A percentile compares a stretch with the other conserved stretches of the same genome.
Conservation (phyloP, 2,329 filamentous ascomycete species). For the Gnomoniopsis smithogilvyi region DNA sequence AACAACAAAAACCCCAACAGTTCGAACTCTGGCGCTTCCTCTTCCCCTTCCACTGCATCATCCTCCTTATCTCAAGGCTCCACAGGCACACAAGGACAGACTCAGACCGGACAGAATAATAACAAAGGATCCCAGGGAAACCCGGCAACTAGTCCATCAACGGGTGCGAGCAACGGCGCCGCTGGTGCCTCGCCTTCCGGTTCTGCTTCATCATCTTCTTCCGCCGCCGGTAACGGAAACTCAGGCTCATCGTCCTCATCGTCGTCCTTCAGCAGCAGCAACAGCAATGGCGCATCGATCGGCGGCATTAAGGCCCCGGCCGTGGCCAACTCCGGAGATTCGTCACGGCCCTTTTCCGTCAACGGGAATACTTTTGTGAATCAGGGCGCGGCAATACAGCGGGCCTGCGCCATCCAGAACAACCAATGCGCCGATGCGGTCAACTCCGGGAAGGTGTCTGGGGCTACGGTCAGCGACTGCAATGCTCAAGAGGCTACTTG, state of each 20-base stretch:
- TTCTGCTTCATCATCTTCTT: neutral
- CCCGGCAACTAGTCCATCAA: neutral
- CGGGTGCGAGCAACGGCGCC: neutral
- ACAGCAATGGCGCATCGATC: conserved; percentile 35
- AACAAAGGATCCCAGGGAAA: neutral
- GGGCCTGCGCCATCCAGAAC: conserved; percentile 62
- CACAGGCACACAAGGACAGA: neutral
- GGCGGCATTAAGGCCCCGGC: conserved; percentile 50
- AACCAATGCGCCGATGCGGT: conserved; percentile 56
- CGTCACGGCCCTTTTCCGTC: conserved; percentile 51
- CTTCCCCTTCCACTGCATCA: conserved; percentile 7
- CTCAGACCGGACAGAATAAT: neutral
- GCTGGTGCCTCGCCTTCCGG: neutral
- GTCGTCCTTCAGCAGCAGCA: conserved; percentile 18
- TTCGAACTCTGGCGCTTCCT: neutral
- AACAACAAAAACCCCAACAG: neutral
- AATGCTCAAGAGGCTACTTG: conserved; percentile 49
- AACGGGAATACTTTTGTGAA: conserved; percentile 57
- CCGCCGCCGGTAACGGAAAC: conserved; percentile 4
- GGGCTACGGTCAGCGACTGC: conserved; percentile 48
- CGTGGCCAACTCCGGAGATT: conserved; percentile 44
- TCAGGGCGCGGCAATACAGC: conserved; percentile 51
- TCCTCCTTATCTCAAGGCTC: conserved; percentile 11
- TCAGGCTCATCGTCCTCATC: neutral
- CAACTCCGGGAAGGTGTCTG: conserved; percentile 44